phyloP scores from a whole-genome alignment of 75 land plant species.

The Larix kaempferi region DNA sequence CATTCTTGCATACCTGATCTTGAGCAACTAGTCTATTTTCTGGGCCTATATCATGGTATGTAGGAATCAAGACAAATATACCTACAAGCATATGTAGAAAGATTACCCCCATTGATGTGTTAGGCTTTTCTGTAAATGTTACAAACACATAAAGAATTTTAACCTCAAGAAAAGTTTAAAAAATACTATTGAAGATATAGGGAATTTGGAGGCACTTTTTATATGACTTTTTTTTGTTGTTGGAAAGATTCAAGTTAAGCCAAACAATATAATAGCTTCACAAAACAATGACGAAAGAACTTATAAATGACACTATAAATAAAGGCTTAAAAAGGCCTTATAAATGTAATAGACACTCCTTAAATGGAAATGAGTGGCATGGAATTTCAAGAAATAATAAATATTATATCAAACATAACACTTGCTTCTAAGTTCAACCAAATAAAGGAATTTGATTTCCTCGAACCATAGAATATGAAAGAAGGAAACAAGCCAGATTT shows the following conservation, averaged over 20 bases:
- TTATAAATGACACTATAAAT: too few relatives aligned
- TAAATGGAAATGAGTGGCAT: neutral
- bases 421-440: neutral
- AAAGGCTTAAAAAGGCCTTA: neutral
- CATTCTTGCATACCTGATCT: too few relatives aligned
- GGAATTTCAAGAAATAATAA: neutral
- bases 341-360: neutral
- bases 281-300: neutral
- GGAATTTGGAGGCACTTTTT: neutral
- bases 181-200: neutral
- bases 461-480: neutral
- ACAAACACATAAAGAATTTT: neutral
- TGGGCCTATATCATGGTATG: too few relatives aligned
- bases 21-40: too few relatives aligned
- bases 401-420: neutral
- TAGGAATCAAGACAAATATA: conserved; percentile 18
- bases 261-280: neutral
- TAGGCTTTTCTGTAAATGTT: conserved; percentile 50
- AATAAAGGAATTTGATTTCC: neutral
- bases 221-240: neutral
- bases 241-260: neutral
- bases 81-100: conserved; percentile 76
- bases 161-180: neutral
- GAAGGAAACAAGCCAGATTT: neutral
- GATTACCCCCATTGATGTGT: conserved; percentile 56